Conservation (phyloP, 257 asterid genomes). For the Primulina eburnea region DNA sequence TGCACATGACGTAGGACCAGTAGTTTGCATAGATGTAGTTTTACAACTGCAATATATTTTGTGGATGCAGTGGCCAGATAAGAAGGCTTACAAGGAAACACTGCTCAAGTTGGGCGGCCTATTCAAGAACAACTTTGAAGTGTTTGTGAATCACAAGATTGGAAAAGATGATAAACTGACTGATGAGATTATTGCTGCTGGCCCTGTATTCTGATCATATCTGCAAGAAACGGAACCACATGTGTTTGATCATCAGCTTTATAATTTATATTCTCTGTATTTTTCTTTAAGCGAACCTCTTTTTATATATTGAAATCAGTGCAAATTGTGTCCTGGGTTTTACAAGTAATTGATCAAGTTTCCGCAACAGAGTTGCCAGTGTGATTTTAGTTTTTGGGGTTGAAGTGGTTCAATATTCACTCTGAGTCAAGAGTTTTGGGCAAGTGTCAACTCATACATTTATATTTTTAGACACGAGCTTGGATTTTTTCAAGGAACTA, state of each 20-base stretch:
- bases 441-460: too few relatives aligned
- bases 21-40: not conserved
- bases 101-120: constrained; percentile 76
- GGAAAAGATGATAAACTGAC: constrained; percentile 76
- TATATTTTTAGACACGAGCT: too few relatives aligned
- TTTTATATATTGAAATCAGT: too few relatives aligned
- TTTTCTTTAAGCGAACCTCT: not conserved
- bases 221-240: not conserved
- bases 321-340: too few relatives aligned
- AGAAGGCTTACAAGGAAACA: constrained; percentile 69
- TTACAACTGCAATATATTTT: constrained; percentile 7
- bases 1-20: not conserved
- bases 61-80: constrained; percentile 71
- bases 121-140: constrained; percentile 84
- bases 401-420: too few relatives aligned
- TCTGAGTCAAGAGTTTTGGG: too few relatives aligned
- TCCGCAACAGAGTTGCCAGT: too few relatives aligned
- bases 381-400: too few relatives aligned
- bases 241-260: not conserved
- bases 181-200: constrained; percentile 84
- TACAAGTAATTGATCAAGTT: too few relatives aligned
- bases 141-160: constrained; percentile 67
- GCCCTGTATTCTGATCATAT: constrained; percentile 57
- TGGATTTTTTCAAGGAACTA: too few relatives aligned
- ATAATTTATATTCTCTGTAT: too few relatives aligned